Percentiles rank a stretch among this genome's conserved stretches.
phyloP scores from a whole-genome alignment of 1,284 basidiomycete species.

The Microbotryum silenes-acaulis region DNA sequence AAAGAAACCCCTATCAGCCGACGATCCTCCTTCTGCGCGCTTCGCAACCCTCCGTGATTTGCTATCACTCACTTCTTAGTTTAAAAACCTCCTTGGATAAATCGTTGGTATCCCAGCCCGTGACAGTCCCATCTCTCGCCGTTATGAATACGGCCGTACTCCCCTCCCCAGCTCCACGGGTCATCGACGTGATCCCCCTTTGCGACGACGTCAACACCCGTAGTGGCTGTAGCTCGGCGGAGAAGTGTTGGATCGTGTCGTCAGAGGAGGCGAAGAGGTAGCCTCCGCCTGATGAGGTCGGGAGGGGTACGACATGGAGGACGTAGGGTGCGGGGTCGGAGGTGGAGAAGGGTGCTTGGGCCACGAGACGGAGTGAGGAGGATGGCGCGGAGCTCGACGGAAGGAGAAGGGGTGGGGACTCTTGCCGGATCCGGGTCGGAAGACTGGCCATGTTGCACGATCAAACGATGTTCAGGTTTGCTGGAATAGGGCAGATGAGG shows the following conservation, averaged over 20 bases:
- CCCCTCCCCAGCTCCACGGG: constrained; percentile 14
- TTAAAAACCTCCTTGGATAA: constrained; percentile 28
- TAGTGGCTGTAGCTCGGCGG: constrained; percentile 20
- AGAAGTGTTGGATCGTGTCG: constrained; percentile 29
- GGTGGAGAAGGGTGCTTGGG: constrained; percentile 9
- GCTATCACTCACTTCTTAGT: constrained; percentile 11
- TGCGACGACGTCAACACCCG: constrained; percentile 16
- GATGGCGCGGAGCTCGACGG: constrained; percentile 9
- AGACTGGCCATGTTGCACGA: no score
- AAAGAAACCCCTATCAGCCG: not conserved
- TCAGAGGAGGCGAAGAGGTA: constrained; percentile 32
- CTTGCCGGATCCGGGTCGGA: no score
- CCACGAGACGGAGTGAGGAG: constrained; percentile 17
- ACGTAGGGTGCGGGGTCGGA: constrained; percentile 26
- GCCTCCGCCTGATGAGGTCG: not conserved
- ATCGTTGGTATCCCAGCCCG: constrained; percentile 23
- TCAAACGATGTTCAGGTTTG: no score
- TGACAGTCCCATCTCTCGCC: constrained; percentile 27
- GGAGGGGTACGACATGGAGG: constrained; percentile 20
- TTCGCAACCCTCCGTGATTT: no score
- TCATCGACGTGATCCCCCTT: constrained; percentile 22
- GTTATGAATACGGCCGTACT: constrained; percentile 28
- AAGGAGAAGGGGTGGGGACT: constrained; percentile 24
- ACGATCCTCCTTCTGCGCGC: not conserved
- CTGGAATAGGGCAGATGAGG: no score